A percentile compares a stretch with the other conserved stretches of the same genome.
Evolutionary conservation across 257 asterid species (phyloP).

Genomic region (Fraxinus pennsylvanica): DNA sequence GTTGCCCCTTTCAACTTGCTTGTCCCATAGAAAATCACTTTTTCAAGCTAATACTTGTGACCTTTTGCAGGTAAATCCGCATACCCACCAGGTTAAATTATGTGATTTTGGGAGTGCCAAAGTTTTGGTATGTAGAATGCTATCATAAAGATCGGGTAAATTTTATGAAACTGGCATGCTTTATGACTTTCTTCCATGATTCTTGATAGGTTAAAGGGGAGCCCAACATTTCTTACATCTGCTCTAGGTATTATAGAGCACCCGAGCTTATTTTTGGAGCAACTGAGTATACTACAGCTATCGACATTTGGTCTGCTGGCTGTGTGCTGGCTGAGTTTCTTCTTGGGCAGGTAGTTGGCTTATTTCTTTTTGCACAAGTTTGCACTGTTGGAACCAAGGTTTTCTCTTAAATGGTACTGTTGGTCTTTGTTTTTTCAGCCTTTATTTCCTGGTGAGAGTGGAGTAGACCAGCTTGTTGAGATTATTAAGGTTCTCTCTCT

Average conservation of each 20-base stretch:
- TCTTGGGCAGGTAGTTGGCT: constrained; percentile 48
- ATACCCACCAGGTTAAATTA: constrained; percentile 62
- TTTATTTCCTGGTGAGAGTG: constrained; percentile 97
- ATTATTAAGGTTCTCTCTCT: constrained; percentile 74
- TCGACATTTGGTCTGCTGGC: constrained; percentile 61
- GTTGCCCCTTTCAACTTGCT: neutral
- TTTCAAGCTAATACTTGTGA: neutral
- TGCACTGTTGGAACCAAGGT: neutral
- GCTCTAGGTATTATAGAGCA: constrained; percentile 65
- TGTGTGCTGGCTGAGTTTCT: constrained; percentile 60
- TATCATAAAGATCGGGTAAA: neutral
- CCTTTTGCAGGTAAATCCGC: constrained; percentile 60
- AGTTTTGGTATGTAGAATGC: constrained; percentile 42
- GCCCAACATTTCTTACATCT: constrained; percentile 57
- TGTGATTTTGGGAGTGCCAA: constrained; percentile 60
- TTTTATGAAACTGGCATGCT: neutral
- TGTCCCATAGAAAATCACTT: neutral
- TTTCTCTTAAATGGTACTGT: neutral
- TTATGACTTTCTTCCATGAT: constrained; percentile 10
- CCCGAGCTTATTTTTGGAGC: constrained; percentile 66
- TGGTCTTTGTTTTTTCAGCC: constrained; percentile 51
- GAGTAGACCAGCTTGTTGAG: constrained; percentile 98
- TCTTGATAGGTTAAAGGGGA: constrained; percentile 53
- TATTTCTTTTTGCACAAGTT: constrained; percentile 6
- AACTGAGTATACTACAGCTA: constrained; percentile 53